Conservation (phyloP, 2,329 filamentous ascomycete genomes). For the Colletotrichum tamarilloi region DNA sequence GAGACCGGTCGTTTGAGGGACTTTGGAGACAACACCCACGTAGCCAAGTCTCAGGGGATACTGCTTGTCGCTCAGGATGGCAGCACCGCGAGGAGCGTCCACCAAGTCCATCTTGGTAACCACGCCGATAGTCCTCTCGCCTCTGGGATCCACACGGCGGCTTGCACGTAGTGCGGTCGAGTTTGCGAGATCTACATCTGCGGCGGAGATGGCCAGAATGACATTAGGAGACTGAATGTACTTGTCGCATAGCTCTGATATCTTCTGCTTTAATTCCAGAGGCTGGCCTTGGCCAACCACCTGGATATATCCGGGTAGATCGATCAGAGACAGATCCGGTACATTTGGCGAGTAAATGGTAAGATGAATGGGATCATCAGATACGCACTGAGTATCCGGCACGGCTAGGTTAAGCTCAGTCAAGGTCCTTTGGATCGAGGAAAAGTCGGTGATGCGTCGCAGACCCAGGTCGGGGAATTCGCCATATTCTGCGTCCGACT, state of each 20-base stretch:
- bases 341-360: constrained; percentile 96
- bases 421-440: constrained; percentile 89
- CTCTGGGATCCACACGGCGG: constrained; percentile 89
- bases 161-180: constrained; percentile 92
- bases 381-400: constrained; percentile 89
- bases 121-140: constrained; percentile 97
- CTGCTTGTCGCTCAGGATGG: constrained; percentile 87
- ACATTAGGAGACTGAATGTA: constrained; percentile 97
- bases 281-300: constrained; percentile 93
- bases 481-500: constrained; percentile 88
- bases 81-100: constrained; percentile 80
- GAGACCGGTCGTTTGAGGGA: constrained; percentile 76
- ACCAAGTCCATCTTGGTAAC: constrained; percentile 99
- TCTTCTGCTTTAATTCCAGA: constrained; percentile 91
- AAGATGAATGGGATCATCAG: constrained; percentile 95
- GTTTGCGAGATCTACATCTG: constrained; percentile 96
- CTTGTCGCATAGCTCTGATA: constrained; percentile 95
- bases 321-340: constrained; percentile 94
- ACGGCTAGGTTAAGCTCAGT: constrained; percentile 96
- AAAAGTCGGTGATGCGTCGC: constrained; percentile 91
- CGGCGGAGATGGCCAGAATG: constrained; percentile 95
- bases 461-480: constrained; percentile 95
- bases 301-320: constrained; percentile 97
- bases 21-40: constrained; percentile 91
- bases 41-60: constrained; percentile 96